Evolutionary conservation across 441 rosid species (phyloP), one percentile per base, ranked within the genome.

Genomic region (Brassica hybrid): DNA sequence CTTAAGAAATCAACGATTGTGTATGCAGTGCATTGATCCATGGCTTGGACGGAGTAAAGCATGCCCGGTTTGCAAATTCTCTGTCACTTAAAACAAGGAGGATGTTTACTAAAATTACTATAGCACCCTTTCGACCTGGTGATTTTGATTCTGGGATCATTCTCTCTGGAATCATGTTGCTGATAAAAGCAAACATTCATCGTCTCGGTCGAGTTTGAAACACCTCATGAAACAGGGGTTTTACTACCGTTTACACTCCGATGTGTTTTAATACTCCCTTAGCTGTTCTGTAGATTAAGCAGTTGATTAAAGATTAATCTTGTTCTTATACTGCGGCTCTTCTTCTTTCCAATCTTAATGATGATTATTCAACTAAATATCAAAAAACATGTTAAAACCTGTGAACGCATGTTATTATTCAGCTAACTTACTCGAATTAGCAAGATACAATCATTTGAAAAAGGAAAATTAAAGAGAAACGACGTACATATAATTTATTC

Each of bases 11-110:
- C 57, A 16, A 52, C 57, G 10, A 52, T 52, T 52, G 57, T 52
- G 6, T 6, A 23, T 79, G 85, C 90, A 94, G 99, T 94, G 99
- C 74, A 94, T 94, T 62, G 98, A 93, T 89, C 97, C 91, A 13
- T 94, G 98, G 99, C 91, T 94, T 45, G 71, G 84, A 77, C 84
- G 94, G 84, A 90, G 80, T 78, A 74, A 88, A 17, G 86, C 89
- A 10, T 94, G 99, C 81, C 98, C 99, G 4, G 90, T 94, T 79
- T 94, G 99, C 7, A 52, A 52, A 84, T 90, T 85, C 21, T 90
- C 96, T 1, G 76, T 90, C 41, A 84, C 85, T 67, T 91, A 71
- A 87, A 23, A 17, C 6, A 3, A 60, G 48, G 18, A 52, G 9
- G 9, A 52, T 52, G 21, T 52, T 52, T 52, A 7, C 19, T 17